Conservation (phyloP, 306 rosid species). For the Vicia villosa region DNA sequence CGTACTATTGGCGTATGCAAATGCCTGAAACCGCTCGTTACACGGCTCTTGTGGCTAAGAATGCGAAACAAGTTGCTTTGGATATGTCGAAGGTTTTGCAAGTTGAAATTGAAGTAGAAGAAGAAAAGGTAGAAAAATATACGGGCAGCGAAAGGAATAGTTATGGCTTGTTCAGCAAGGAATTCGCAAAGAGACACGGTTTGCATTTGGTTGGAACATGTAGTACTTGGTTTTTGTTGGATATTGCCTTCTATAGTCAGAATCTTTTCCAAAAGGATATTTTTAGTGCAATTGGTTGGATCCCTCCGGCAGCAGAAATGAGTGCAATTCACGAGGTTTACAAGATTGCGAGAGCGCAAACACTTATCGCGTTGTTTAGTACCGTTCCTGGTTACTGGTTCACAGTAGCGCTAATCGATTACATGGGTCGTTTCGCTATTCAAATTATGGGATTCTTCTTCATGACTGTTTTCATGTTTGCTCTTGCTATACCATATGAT, state of each 20-base stretch:
- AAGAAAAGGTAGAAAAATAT: conserved; percentile 38
- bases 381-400: conserved; percentile 92
- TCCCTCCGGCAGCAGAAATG: conserved; percentile 60
- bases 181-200: conserved; percentile 61
- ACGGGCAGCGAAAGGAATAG: not conserved
- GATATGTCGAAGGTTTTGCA: conserved; percentile 78
- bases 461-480: conserved; percentile 92
- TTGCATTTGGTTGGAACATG: conserved; percentile 66
- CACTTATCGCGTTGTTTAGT: conserved; percentile 70
- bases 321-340: conserved; percentile 68
- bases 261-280: conserved; percentile 93
- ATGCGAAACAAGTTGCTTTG: conserved; percentile 57
- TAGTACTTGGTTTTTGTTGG: too few relatives aligned
- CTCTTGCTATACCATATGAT: conserved; percentile 73
- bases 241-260: too few relatives aligned
- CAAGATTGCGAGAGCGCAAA: conserved; percentile 68
- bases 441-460: conserved; percentile 81
- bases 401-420: conserved; percentile 62
- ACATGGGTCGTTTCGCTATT: conserved; percentile 66
- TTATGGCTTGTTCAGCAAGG: conserved; percentile 57
- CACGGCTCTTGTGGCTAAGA: conserved; percentile 69
- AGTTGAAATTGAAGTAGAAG: conserved; percentile 55
- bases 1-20: conserved; percentile 83
- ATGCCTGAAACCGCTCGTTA: conserved; percentile 84
- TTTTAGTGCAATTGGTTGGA: conserved; percentile 67